Percentiles rank a stretch among this genome's conserved stretches.
Evolutionary conservation across 225 moss, liverwort and hornwort genomes (phyloP).

Genomic region (Rhytidiadelphus loreus): DNA sequence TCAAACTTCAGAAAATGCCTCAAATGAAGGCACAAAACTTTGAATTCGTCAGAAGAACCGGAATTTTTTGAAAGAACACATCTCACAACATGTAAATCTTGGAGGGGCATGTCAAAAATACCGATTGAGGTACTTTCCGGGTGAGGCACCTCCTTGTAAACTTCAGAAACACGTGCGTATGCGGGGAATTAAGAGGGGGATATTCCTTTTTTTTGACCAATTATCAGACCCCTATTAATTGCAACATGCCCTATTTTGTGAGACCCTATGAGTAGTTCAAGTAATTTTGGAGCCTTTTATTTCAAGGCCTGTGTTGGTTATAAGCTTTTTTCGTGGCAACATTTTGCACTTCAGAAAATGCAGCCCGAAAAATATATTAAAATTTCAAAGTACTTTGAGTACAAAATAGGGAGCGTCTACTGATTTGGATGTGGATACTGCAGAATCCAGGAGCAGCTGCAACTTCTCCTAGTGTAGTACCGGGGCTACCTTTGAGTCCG

Average conservation of each 20-base stretch:
- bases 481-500: slow-evolving; percentile 46
- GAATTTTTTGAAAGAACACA: neutral
- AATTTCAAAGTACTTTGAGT: neutral
- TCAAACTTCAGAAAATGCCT: neutral
- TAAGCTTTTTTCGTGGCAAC: neutral
- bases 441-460: slow-evolving; percentile 70
- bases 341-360: neutral
- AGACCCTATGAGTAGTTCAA: neutral
- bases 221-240: neutral
- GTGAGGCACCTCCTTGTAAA: neutral
- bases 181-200: neutral
- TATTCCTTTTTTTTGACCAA: neutral
- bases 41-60: neutral
- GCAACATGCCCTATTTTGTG: neutral
- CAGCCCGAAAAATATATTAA: neutral
- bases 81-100: neutral
- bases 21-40: neutral
- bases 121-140: neutral
- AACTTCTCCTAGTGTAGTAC: slow-evolving; percentile 21
- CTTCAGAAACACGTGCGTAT: neutral
- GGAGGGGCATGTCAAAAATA: neutral
- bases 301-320: neutral
- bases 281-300: neutral
- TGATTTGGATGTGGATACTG: slow-evolving; percentile 11
- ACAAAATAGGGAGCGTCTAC: neutral